These are phyloP conservation scores for Ilyonectria destructans DNA, from an alignment of 2,329 filamentous ascomycete species.

Conservation along the genomic window DNA sequence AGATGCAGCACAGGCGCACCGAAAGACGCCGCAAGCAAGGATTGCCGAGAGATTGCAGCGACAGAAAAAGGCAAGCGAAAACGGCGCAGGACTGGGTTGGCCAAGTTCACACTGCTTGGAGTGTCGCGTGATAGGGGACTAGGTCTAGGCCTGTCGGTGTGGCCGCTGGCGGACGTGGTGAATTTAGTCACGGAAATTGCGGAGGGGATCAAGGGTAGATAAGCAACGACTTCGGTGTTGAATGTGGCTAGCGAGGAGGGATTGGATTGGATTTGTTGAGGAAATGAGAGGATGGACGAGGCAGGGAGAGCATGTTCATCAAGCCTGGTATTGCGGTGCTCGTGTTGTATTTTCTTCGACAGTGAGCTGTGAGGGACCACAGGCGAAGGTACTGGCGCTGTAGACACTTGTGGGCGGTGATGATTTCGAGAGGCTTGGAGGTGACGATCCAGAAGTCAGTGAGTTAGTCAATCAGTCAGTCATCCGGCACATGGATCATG, in stretches of 20 bases:
- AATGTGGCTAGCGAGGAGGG: constrained; percentile 23
- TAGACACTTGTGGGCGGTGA: constrained; percentile 6
- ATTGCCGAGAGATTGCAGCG: neutral
- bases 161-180: constrained; percentile 21
- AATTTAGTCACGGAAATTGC: constrained; percentile 6
- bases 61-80: constrained; percentile 1
- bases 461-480: constrained; percentile 11
- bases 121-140: constrained; percentile 30
- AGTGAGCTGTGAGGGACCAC: neutral
- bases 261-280: neutral
- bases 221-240: constrained; percentile 22
- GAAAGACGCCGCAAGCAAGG: neutral
- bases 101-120: constrained; percentile 5
- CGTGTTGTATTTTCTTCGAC: neutral
- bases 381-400: neutral
- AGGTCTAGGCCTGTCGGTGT: constrained; percentile 30
- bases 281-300: constrained; percentile 7
- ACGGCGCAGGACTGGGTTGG: constrained; percentile 12
- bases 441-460: constrained; percentile 7
- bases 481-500: constrained; percentile 26
- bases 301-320: neutral
- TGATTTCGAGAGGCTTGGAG: constrained; percentile 13
- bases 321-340: neutral
- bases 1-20: neutral
- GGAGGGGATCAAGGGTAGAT: constrained; percentile 21